phyloP scores from a whole-genome alignment of 192 early-diverging fungal genomes.

The Coemansia sp. region DNA sequence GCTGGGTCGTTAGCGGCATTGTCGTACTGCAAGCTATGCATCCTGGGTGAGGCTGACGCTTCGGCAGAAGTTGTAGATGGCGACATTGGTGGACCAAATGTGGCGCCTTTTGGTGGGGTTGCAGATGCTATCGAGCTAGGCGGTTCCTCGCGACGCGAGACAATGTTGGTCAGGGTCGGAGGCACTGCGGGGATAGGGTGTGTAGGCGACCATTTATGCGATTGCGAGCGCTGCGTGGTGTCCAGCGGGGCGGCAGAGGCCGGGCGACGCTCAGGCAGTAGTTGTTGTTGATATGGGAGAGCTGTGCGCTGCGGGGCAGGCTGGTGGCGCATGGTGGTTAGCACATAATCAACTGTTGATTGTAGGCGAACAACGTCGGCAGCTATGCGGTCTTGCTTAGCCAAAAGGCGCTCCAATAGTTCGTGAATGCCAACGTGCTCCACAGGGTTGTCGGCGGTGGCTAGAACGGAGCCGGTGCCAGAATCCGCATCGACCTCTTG shows the following conservation, averaged over 20 bases:
- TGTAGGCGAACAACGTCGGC: constrained; percentile 46
- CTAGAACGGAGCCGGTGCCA: neutral
- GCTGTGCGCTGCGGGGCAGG: constrained; percentile 10
- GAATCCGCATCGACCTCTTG: neutral
- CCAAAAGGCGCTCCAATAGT: constrained; percentile 36
- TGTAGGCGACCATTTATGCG: neutral
- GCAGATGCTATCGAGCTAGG: neutral
- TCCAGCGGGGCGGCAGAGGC: neutral
- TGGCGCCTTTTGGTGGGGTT: neutral
- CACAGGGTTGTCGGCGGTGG: neutral
- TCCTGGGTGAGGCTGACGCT: constrained; percentile 15
- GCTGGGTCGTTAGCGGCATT: neutral
- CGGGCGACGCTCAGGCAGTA: neutral
- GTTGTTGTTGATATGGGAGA: constrained; percentile 5
- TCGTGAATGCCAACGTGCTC: constrained; percentile 12
- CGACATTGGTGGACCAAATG: constrained; percentile 4
- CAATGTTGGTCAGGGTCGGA: constrained; percentile 41
- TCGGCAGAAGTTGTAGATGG: neutral
- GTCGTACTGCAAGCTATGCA: neutral
- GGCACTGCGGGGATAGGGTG: constrained; percentile 12
- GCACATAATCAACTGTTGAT: constrained; percentile 29
- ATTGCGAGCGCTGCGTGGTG: neutral
- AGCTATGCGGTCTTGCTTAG: constrained; percentile 42
- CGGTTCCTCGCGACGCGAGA: constrained; percentile 14
- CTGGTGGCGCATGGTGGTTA: constrained; percentile 26